Base-by-base conservation (phyloP, 371 early-diverging fungal genomes). In the Circinella umbellata region DNA sequence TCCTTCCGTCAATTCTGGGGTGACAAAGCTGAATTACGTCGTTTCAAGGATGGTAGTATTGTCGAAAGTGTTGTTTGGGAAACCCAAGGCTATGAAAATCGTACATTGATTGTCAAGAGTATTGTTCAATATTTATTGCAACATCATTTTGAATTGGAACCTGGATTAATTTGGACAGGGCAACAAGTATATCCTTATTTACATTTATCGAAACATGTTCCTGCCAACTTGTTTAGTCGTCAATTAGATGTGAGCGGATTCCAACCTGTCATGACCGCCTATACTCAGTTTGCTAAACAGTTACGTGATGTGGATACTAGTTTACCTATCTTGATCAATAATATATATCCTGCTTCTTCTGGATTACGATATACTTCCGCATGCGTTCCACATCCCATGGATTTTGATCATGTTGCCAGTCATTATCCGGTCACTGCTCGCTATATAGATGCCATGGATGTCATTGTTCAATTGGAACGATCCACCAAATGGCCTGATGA, bases 401-500 rank as follows among this genome's bases (percentile, higher is more conserved):
- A 85, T 61, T 80, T 88, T 34, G 68, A 66, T 39, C 73, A 73
- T 53, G 80, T 77, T 57, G 67, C 73, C 34, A 76, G 27, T 27
- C 27, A 61, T 39, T 81, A 79, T 61, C 86, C 89, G 9, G 81
- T 80, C 15, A 83, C 89, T 20, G 86, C 87, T 1, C 83, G 88
- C 42, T 93, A 84, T 63, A 82, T 91, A 42, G 92, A 90, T 65
- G 90, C 93, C 0, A 79, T 95, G 65, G 92, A 94, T 59, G 89
- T 94, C 1, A 74, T 94, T 7, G 81, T 98, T 17, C 93, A 94
- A 68, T 92, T 97, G 76, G 95, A 96, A 71, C 69, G 85, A 5
- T 94, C 95, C 15, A 80, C 80, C 36, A 88, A 92, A 68, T 98
- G 98, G 96, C 98, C 98, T 18, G 93, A 93, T 72, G 94, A 96